Evolutionary conservation across 257 asterid genomes (phyloP).

Genomic region (Ophiorrhiza pumila): DNA sequence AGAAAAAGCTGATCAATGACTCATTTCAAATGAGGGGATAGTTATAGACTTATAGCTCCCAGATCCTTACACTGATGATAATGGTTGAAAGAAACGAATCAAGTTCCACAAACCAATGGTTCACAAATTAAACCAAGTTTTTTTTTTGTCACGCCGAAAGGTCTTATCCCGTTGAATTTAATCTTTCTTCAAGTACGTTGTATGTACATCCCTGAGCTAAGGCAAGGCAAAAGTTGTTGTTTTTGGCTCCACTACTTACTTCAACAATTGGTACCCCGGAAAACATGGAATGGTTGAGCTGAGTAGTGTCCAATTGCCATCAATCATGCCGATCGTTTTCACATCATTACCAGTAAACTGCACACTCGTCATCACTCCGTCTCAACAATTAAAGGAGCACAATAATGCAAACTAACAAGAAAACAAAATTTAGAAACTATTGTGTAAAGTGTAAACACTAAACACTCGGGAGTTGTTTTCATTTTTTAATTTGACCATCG

Average conservation of each 20-base stretch:
- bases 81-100: constrained; percentile 15
- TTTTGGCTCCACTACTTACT: not conserved
- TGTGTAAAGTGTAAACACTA: no score
- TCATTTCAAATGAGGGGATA: not conserved
- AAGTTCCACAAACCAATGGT: constrained; percentile 9
- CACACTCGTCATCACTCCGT: not conserved
- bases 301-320: not conserved
- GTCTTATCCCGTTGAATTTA: not conserved
- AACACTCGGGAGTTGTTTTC: no score
- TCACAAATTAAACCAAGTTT: not conserved
- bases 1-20: constrained; percentile 3
- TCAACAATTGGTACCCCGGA: not conserved
- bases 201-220: not conserved
- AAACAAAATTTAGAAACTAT: not conserved
- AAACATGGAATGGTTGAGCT: constrained; percentile 17
- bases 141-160: not conserved
- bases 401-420: not conserved
- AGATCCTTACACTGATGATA: not conserved
- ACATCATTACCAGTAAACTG: constrained; percentile 1
- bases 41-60: not conserved
- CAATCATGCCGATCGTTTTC: constrained; percentile 14
- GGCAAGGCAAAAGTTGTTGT: not conserved
- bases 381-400: not conserved
- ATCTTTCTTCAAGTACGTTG: constrained; percentile 3
- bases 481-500: no score